phyloP scores from a whole-genome alignment of 2,329 filamentous ascomycete species.

The Sporothrix luriei region DNA sequence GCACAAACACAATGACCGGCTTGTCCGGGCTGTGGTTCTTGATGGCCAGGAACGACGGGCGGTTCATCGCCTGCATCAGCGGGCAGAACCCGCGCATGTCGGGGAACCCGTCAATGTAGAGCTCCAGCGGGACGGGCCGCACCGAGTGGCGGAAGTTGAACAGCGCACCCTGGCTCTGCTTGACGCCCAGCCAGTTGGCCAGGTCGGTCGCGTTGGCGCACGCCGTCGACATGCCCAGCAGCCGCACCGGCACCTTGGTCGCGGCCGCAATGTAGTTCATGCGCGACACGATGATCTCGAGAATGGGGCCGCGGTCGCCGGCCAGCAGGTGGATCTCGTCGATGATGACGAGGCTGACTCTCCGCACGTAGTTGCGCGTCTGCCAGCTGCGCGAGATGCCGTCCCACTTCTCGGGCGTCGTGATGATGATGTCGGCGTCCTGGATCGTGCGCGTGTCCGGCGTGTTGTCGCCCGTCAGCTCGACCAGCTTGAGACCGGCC shows the following conservation, averaged over 20 bases:
- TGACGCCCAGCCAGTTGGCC: constrained; percentile 95
- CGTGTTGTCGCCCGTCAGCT: constrained; percentile 93
- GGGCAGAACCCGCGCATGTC: constrained; percentile 94
- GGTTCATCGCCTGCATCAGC: constrained; percentile 98
- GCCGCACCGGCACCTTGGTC: constrained; percentile 81
- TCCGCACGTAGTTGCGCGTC: constrained; percentile 90
- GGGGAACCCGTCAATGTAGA: constrained; percentile 97
- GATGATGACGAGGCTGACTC: constrained; percentile 95
- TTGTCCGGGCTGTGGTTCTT: constrained; percentile 96
- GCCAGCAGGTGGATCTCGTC: constrained; percentile 98
- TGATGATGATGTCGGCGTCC: constrained; percentile 96
- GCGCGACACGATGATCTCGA: constrained; percentile 89
- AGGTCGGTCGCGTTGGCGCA: constrained; percentile 94
- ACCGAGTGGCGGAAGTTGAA: constrained; percentile 99
- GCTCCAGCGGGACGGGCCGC: constrained; percentile 89
- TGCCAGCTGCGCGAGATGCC: constrained; percentile 99
- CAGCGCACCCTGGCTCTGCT: constrained; percentile 66
- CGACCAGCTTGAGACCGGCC: constrained; percentile 86
- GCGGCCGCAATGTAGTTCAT: constrained; percentile 99
- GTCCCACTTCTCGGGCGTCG: constrained; percentile 99
- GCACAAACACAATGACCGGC: constrained; percentile 97
- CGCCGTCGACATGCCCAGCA: constrained; percentile 98
- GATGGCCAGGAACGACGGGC: constrained; percentile 93
- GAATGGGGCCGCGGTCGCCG: constrained; percentile 91
- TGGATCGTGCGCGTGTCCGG: constrained; percentile 94